Evolutionary conservation across 73 alveolate species (phyloP), one percentile per base, ranked within the genome.

Genomic region (Symbiodinium natans): DNA sequence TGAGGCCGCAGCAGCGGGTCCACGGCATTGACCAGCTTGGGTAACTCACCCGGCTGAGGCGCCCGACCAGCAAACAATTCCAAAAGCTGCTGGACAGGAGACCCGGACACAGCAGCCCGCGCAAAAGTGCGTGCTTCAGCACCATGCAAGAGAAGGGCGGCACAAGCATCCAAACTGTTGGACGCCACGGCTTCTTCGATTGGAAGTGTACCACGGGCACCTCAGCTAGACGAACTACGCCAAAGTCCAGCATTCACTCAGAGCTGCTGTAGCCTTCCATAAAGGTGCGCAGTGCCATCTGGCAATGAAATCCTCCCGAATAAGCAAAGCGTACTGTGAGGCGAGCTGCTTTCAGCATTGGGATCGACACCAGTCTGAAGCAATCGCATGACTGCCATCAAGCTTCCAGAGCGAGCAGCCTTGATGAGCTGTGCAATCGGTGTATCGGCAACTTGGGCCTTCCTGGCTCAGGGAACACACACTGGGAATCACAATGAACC

Each of bases 101-200:
- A 74, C 11, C 43, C 84, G 43, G 84, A 43, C 48, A 74, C 41
- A 27, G 84, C 84, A 33, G 74, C 43, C 27, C 52, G 59, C 71
- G 31, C 41, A 10, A 36, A 36, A 6, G 36, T 36, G n/a, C 56
- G 63, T n/a, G 41, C 40, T 25, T 48, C 27, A 31, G 95, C 95
- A 39, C 95, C 95, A 40, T 89, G 95, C 86, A 89, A 73, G 73
- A 89, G 95, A 83, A 89, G 95, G 86, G 95, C 95, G 21, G 95
- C 95, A 41, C 95, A 89, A 43, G 52, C 95, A 34, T 89, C 95
- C 75, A 89, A 40, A 83, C 87, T 63, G 86, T 83, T 83, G 33
- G 95, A 25, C 13, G 84, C 95, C 29, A n/a, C 87, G 5, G 95
- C 95, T 11, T 56, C 95, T 86, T 59, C 71, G 27, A 89, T 56